A percentile compares a stretch with the other conserved stretches of the same genome.
These are phyloP conservation scores for Eucalyptus guilfoylei DNA, from an alignment of 345 rosid genomes.

Conservation along the genomic window DNA sequence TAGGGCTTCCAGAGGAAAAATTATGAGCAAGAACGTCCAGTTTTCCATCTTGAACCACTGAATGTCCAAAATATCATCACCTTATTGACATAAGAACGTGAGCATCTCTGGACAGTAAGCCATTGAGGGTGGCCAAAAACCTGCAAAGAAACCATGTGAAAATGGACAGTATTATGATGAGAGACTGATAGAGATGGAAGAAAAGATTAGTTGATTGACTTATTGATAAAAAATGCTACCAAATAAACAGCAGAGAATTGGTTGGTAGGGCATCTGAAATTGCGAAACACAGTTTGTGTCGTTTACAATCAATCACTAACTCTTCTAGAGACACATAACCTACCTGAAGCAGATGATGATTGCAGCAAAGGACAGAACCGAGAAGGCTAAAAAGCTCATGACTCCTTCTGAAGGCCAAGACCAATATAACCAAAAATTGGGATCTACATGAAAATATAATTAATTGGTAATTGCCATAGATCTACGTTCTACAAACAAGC, in stretches of 20 bases:
- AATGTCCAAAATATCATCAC: conserved; percentile 2
- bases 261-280: not conserved
- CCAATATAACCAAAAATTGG: conserved; percentile 91
- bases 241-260: not conserved
- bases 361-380: conserved; percentile 73
- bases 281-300: not conserved
- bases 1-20: not conserved
- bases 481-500: not conserved
- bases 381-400: conserved; percentile 66
- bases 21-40: not conserved
- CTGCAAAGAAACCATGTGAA: conserved; percentile 9
- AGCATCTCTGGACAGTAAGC: conserved; percentile 67
- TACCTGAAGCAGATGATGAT: conserved; percentile 89
- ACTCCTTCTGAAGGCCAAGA: conserved; percentile 73
- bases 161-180: not conserved
- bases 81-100: conserved; percentile 57
- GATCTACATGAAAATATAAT: conserved; percentile 19
- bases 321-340: not conserved
- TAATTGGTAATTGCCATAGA: not conserved
- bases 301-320: not conserved
- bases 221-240: not conserved
- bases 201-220: not conserved
- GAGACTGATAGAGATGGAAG: not conserved
- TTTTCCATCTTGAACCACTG: not conserved
- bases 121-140: conserved; percentile 83